A percentile compares a stretch with the other conserved stretches of the same genome.
These are phyloP conservation scores for Lippia alba DNA, from an alignment of 305 asterid genomes.

Conservation along the genomic window DNA sequence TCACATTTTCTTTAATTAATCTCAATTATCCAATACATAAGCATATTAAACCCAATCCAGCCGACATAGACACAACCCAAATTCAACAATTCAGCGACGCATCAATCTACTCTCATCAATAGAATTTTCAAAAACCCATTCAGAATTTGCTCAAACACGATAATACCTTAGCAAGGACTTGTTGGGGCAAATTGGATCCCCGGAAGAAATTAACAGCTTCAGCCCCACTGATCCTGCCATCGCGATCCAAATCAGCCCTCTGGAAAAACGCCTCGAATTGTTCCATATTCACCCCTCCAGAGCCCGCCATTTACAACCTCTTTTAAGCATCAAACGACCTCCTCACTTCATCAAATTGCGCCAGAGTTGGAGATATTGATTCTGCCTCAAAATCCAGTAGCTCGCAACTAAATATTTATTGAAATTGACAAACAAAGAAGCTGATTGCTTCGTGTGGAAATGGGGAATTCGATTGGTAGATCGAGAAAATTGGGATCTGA, in stretches of 20 bases:
- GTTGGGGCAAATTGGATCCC: conserved; percentile 83
- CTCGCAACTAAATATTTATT: conserved; percentile 9
- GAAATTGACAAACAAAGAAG: background rate
- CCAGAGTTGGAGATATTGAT: conserved; percentile 6
- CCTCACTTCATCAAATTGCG: conserved; percentile 37
- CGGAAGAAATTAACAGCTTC: conserved; percentile 85
- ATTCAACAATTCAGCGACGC: background rate
- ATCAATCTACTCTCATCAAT: background rate
- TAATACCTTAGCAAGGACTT: conserved; percentile 77
- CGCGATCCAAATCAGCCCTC: conserved; percentile 90
- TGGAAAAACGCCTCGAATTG: conserved; percentile 78
- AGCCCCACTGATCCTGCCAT: conserved; percentile 85
- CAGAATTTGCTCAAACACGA: conserved; percentile 11
- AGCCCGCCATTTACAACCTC: conserved; percentile 37
- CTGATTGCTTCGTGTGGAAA: background rate
- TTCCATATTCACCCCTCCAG: conserved; percentile 50
- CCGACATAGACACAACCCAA: background rate
- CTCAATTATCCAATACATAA: background rate
- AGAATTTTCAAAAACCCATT: background rate
- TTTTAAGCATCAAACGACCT: conserved; percentile 37
- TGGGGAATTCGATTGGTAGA: conserved; percentile 5
- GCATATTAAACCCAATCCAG: background rate
- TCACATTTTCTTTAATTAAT: background rate
- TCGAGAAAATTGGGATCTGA: background rate
- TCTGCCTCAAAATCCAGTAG: conserved; percentile 22